Conservation (phyloP, 2,329 filamentous ascomycete species). For the Boeremia exigua region DNA sequence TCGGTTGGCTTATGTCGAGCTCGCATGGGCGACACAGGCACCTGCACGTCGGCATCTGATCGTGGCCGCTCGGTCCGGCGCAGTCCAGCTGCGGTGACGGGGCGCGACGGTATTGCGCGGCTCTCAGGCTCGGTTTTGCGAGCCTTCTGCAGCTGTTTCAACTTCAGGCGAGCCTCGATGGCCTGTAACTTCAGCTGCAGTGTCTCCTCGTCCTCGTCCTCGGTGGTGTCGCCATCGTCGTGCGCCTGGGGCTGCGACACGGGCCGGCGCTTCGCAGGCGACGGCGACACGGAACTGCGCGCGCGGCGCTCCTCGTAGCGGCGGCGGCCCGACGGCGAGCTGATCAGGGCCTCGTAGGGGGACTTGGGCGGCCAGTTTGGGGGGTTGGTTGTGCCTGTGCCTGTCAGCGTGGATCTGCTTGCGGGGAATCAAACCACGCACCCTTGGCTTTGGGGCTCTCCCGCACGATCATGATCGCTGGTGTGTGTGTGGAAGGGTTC, state of each 20-base stretch:
- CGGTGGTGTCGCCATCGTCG: conserved; percentile 65
- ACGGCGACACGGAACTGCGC: conserved; percentile 63
- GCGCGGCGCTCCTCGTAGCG: conserved; percentile 70
- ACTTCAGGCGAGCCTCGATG: conserved; percentile 83
- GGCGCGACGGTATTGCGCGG: conserved; percentile 33
- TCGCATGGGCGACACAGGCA: conserved; percentile 75
- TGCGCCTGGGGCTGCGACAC: conserved; percentile 25
- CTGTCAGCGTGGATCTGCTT: conserved; percentile 23
- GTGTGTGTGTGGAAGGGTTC: conserved; percentile 20
- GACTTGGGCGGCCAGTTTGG: conserved; percentile 67
- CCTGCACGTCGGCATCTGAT: conserved; percentile 62
- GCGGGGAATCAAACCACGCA: conserved; percentile 23
- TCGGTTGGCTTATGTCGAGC: conserved; percentile 55
- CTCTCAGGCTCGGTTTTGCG: conserved; percentile 50
- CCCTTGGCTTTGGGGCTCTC: conserved; percentile 55
- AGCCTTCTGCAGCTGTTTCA: conserved; percentile 78
- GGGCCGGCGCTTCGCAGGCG: conserved; percentile 60
- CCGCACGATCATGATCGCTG: conserved; percentile 53
- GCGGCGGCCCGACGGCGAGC: conserved; percentile 79
- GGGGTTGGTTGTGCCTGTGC: conserved; percentile 44
- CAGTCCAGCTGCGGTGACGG: conserved; percentile 31
- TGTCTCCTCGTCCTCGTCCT: conserved; percentile 88
- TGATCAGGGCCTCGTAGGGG: conserved; percentile 66
- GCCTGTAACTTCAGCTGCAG: conserved; percentile 84
- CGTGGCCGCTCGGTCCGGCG: conserved; percentile 32